Evolutionary conservation across 1,139 yeast species (phyloP), one percentile per base, ranked within the genome.

Genomic region (Taphrina deformans): DNA sequence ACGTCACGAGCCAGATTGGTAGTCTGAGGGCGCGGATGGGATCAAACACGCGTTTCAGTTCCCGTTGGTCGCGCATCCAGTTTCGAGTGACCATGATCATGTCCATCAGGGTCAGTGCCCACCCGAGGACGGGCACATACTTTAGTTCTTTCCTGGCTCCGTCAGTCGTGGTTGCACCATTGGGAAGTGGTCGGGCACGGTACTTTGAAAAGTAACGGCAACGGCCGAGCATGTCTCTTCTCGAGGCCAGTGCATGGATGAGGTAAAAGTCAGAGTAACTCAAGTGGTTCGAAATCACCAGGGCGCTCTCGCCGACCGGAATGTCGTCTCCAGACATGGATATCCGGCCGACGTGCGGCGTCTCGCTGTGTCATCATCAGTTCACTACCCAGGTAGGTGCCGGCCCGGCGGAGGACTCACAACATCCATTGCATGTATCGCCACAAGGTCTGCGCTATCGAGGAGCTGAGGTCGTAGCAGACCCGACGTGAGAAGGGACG

Each of bases 161-260:
- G 50, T 45, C 50, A 45, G 50, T 6, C 3, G n/a, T 21, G 27
- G 18, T 10, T 9, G n/a, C 48, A 27, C 41, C 21, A 16, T 33
- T 14, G 41, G 9, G 5, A 2, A 31, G 5, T 10, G 35, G 14
- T 6, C 33, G 33, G 33, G 33, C 10, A 10, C 6, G 33, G 40
- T 31, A 48, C 63, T 40, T 64, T 41, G 67, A 48, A 45, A 61
- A 61, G 45, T 61, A 61, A 4, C 65, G 59, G 48, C 59, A 55
- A 10, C 65, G 44, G 65, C 74, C 76, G 58, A 72, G 72, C 26
- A 75, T 63, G 0, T 74, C 72, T 51, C 71, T 67, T 56, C 72
- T 75, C 44, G 73, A 72, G 29, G 18, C 62, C 41, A 48, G 55
- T 14, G 56, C 45, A 55, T 62, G 56, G 63, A 63, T 63, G 33